Base-by-base conservation (phyloP, 192 early-diverging fungal species). In the Chytriomyces sp. region DNA sequence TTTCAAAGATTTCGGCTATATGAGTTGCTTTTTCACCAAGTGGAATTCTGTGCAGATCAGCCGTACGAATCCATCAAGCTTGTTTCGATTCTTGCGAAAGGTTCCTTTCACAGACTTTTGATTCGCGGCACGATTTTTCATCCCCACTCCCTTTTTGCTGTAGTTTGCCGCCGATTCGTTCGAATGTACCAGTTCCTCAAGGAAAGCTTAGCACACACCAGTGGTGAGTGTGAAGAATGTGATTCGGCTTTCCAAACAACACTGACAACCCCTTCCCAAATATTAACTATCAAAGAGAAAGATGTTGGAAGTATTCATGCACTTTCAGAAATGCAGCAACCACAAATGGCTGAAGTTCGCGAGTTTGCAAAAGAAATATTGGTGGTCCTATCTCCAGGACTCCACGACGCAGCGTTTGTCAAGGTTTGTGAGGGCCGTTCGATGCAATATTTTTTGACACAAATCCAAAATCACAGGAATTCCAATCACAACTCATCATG, bases 391-490 rank as follows among this genome's bases (percentile, higher is more conserved):
- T 23, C 72, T 43, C 72, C 67, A 35, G 57, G 18, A 59, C 18
- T 73, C 28, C 61, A 73, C 11, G 72, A 73, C 7, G 72, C 72
- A 57, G 45, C 18, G 9, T 73, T 73, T 47, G 72, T 73, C 6
- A 73, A 73, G 61, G 72, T 73, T 10, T 20, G 35, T 35, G 35
- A 35, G 53, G 6, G 11, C 20, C 45, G 61, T 28, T 16, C 23
- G 8, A 60, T 72, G 20, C 57, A 50, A 59, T 5, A n/a, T 64
- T 35, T 24, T 26, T 13, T 20, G 20, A 20, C 18, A n/a, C 1
- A 72, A 2, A 24, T 16, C 47, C 46, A 48, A 16, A 26, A 18
- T 45, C 10, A 18, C 45, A 73, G 72, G 72, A 73, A 26, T 13
- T 73, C 10, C 72, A 73, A 62, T 28, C 57, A 10, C 53, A 63